Conservation (phyloP, 2,329 filamentous ascomycete genomes). For the Talaromyces sp. region DNA sequence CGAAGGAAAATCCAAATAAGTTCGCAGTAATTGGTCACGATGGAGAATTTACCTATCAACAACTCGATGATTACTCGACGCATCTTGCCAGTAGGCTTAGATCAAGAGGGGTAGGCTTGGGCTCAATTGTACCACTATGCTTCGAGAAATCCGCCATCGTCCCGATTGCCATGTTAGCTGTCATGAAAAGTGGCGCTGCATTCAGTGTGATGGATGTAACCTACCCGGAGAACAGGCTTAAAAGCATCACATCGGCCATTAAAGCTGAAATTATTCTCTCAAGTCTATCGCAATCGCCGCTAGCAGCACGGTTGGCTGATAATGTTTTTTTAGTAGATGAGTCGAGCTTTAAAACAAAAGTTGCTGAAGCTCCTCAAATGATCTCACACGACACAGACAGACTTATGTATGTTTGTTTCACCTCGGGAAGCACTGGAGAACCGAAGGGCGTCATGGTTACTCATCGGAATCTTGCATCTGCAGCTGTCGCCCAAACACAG, state of each 20-base stretch:
- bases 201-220: slow-evolving; percentile 4
- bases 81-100: neutral
- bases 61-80: neutral
- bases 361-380: neutral
- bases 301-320: neutral
- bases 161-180: slow-evolving; percentile 7
- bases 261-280: neutral
- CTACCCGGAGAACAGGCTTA: neutral
- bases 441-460: slow-evolving; percentile 7
- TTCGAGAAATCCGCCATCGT: slow-evolving; percentile 13
- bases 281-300: neutral
- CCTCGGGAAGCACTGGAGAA: slow-evolving; percentile 11
- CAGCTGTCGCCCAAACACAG: slow-evolving; percentile 47
- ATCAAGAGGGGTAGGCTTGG: neutral
- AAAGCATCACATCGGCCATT: neutral
- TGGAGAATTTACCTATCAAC: slow-evolving; percentile 3
- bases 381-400: neutral
- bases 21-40: neutral
- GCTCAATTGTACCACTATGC: slow-evolving; percentile 7
- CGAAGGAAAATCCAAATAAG: neutral
- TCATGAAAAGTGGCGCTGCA: slow-evolving; percentile 13
- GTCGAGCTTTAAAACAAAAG: neutral
- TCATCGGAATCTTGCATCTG: slow-evolving; percentile 47
- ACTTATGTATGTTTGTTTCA: slow-evolving; percentile 9
- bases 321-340: neutral